A percentile compares a stretch with the other conserved stretches of the same genome.
These are phyloP conservation scores for Penicillium vulpinum DNA, from an alignment of 2,329 filamentous ascomycete species.

Conservation along the genomic window DNA sequence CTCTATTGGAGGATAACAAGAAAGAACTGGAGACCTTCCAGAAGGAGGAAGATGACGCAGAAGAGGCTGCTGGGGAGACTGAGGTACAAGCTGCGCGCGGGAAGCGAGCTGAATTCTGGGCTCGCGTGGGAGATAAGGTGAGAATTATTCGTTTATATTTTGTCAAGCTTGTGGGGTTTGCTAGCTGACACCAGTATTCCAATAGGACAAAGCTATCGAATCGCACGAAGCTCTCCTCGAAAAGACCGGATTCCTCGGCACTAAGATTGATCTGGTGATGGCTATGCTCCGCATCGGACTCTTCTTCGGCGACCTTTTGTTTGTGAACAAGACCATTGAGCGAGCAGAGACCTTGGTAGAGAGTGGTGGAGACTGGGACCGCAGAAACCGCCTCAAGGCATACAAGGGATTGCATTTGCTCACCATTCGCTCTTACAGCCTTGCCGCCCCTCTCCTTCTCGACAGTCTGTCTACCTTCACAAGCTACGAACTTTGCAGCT, in stretches of 20 bases:
- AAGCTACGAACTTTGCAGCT: slow-evolving; percentile 96
- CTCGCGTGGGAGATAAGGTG: slow-evolving; percentile 93
- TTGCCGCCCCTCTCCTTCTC: slow-evolving; percentile 87
- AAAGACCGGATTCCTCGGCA: slow-evolving; percentile 94
- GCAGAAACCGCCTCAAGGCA: slow-evolving; percentile 95
- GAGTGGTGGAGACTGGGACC: slow-evolving; percentile 96
- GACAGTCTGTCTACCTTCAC: slow-evolving; percentile 98
- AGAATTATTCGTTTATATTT: slow-evolving; percentile 24
- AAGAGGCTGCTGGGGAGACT: slow-evolving; percentile 93
- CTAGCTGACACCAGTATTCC: slow-evolving; percentile 2
- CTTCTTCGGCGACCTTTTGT: slow-evolving; percentile 90
- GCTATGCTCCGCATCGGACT: slow-evolving; percentile 94
- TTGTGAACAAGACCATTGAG: slow-evolving; percentile 92
- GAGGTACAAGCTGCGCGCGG: slow-evolving; percentile 90
- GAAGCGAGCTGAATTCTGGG: slow-evolving; percentile 95
- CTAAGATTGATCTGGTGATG: slow-evolving; percentile 94
- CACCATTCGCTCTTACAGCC: slow-evolving; percentile 85
- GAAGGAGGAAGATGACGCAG: slow-evolving; percentile 89
- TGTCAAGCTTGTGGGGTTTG: neutral
- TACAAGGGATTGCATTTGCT: slow-evolving; percentile 94
- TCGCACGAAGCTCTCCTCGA: slow-evolving; percentile 92
- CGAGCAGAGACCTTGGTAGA: slow-evolving; percentile 88
- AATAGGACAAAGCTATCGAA: slow-evolving; percentile 86
- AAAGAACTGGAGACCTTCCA: slow-evolving; percentile 73
- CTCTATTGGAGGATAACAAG: slow-evolving; percentile 74